Evolutionary conservation across 2,329 filamentous ascomycete species (phyloP).

Genomic region (Tolypocladium capitatum): DNA sequence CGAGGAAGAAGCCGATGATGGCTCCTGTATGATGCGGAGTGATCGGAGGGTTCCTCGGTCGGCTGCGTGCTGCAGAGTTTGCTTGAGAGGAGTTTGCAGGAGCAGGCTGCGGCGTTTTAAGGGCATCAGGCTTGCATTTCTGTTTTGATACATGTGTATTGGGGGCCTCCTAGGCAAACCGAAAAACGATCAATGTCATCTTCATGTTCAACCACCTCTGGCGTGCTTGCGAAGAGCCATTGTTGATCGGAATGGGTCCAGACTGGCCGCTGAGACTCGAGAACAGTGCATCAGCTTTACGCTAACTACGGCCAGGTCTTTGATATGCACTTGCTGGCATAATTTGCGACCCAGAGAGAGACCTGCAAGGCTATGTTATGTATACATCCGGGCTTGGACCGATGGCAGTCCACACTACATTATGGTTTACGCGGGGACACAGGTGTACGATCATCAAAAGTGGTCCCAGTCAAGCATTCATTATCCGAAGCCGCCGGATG

Average conservation of each 20-base stretch:
- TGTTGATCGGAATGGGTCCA: background rate
- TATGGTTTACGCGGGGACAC: constrained; percentile 4
- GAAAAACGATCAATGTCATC: background rate
- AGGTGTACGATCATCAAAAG: background rate
- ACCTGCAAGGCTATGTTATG: background rate
- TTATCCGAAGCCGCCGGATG: constrained; percentile 25
- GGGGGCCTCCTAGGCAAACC: background rate
- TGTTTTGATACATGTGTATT: constrained; percentile 11
- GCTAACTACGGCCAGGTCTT: too few relatives aligned
- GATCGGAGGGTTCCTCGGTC: background rate
- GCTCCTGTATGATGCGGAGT: background rate
- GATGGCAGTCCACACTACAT: background rate
- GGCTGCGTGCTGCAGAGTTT: constrained; percentile 10
- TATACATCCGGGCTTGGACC: background rate
- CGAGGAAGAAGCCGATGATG: background rate
- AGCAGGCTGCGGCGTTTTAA: constrained; percentile 22
- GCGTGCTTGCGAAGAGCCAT: background rate
- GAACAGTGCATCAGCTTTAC: too few relatives aligned
- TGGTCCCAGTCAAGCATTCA: constrained; percentile 20
- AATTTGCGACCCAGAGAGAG: background rate
- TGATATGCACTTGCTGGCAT: background rate
- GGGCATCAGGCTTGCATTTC: constrained; percentile 19
- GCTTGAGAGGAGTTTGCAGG: constrained; percentile 20
- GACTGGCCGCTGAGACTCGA: background rate
- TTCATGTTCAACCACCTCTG: background rate